These are phyloP conservation scores for Pelagomonas calceolata DNA, from an alignment of 108 stramenopile species.

Conservation along the genomic window DNA sequence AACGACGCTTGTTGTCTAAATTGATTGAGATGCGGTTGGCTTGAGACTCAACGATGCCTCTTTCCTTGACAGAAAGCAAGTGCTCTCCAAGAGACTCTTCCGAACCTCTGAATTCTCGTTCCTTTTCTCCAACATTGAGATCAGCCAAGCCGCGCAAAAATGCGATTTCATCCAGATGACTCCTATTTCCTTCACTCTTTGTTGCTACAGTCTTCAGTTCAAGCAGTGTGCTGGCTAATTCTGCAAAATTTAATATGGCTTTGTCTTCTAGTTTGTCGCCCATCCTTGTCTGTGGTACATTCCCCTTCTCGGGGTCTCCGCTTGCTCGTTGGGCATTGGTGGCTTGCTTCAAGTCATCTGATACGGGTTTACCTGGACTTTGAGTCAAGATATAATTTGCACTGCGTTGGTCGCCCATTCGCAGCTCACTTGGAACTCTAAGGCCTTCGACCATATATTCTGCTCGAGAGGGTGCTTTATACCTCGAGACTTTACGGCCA, in stretches of 20 bases:
- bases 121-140: slow-evolving; percentile 27
- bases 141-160: slow-evolving; percentile 35
- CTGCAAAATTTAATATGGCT: background rate
- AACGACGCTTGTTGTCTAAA: background rate
- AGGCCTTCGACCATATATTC: slow-evolving; percentile 34
- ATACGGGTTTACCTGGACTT: slow-evolving; percentile 36
- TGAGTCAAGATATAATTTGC: slow-evolving; percentile 44
- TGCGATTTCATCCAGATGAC: slow-evolving; percentile 39
- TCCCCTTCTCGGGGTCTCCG: slow-evolving; percentile 1
- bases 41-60: background rate
- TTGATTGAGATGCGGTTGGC: background rate
- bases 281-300: background rate
- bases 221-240: background rate
- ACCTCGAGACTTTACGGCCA: slow-evolving; percentile 10
- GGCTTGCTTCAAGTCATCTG: slow-evolving; percentile 43
- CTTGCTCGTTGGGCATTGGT: slow-evolving; percentile 26
- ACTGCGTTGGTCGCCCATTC: slow-evolving; percentile 13
- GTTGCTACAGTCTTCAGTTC: background rate
- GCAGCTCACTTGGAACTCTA: slow-evolving; percentile 22
- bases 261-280: background rate
- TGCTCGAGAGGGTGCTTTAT: background rate
- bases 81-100: slow-evolving; percentile 29
- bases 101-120: slow-evolving; percentile 29
- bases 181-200: background rate
- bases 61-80: slow-evolving; percentile 19